A percentile compares a stretch with the other conserved stretches of the same genome.
Conservation (phyloP, 169 alveolate species). For the Plasmodium adleri region DNA sequence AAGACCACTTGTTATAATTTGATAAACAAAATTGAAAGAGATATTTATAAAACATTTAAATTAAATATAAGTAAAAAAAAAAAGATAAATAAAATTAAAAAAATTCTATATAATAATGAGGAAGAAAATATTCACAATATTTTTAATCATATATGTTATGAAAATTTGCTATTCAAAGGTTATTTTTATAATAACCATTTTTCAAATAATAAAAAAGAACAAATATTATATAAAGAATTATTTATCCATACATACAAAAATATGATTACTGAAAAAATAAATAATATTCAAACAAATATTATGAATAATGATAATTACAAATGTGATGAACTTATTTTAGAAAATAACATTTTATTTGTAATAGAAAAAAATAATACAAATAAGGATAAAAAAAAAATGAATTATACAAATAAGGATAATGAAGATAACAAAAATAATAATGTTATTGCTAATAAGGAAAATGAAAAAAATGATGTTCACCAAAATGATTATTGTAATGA, state of each 20-base stretch:
- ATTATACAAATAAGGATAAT: not conserved
- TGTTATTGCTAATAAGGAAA: not conserved
- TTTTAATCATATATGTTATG: conserved; percentile 46
- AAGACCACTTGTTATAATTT: not conserved
- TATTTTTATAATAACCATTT: conserved; percentile 35
- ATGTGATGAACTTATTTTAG: conserved; percentile 21
- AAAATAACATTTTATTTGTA: conserved; percentile 19
- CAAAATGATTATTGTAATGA: not conserved
- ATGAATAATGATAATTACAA: not conserved
- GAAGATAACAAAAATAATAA: not conserved
- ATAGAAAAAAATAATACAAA: conserved; percentile 14
- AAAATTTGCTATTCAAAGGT: conserved; percentile 33
- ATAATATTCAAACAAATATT: conserved; percentile 15
- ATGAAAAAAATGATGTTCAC: not conserved
- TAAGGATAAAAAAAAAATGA: not conserved
- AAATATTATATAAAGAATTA: conserved; percentile 14
- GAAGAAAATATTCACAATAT: conserved; percentile 35
- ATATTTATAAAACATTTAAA: conserved; percentile 36
- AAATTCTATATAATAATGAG: conserved; percentile 32
- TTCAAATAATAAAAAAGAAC: conserved; percentile 13
- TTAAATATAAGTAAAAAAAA: conserved; percentile 26
- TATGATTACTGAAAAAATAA: conserved; percentile 23
- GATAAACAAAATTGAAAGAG: conserved; percentile 22
- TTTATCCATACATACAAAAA: conserved; percentile 22
- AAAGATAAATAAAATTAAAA: conserved; percentile 31